phyloP scores from a whole-genome alignment of 345 rosid genomes.

The Salix udensis region DNA sequence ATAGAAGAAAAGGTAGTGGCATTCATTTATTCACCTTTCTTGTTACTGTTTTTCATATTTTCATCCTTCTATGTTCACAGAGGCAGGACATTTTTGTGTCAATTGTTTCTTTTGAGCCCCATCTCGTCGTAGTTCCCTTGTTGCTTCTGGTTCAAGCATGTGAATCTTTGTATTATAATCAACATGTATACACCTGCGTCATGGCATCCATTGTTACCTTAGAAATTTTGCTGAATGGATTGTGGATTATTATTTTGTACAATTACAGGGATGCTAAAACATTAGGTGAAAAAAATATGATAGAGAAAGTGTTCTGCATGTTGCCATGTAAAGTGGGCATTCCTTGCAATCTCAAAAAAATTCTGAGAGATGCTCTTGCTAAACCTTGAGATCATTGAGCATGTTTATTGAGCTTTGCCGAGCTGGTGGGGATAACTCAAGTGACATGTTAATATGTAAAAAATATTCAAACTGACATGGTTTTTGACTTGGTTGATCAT shows the following conservation, averaged over 20 bases:
- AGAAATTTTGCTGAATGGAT: background rate
- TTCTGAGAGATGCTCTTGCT: too few species aligned
- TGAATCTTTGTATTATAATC: background rate
- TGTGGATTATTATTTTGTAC: background rate
- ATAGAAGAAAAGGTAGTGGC: conserved; percentile 32
- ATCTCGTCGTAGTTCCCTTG: too few species aligned
- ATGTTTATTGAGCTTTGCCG: too few species aligned
- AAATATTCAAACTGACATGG: too few species aligned
- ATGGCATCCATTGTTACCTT: background rate
- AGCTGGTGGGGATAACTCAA: too few species aligned
- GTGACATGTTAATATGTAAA: too few species aligned
- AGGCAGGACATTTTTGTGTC: background rate
- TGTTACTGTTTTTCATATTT: conserved; percentile 14
- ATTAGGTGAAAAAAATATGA: background rate
- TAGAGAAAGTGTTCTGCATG: background rate
- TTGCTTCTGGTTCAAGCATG: background rate
- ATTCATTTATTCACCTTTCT: conserved; percentile 34
- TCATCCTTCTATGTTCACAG: background rate
- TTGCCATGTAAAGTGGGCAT: background rate
- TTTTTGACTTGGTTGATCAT: too few species aligned
- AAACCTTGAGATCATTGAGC: too few species aligned
- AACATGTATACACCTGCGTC: background rate
- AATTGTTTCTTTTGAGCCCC: too few species aligned
- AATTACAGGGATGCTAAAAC: background rate
- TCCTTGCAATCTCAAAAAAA: too few species aligned